Conservation (phyloP, 2,329 filamentous ascomycete species). For the Nemania serpens region DNA sequence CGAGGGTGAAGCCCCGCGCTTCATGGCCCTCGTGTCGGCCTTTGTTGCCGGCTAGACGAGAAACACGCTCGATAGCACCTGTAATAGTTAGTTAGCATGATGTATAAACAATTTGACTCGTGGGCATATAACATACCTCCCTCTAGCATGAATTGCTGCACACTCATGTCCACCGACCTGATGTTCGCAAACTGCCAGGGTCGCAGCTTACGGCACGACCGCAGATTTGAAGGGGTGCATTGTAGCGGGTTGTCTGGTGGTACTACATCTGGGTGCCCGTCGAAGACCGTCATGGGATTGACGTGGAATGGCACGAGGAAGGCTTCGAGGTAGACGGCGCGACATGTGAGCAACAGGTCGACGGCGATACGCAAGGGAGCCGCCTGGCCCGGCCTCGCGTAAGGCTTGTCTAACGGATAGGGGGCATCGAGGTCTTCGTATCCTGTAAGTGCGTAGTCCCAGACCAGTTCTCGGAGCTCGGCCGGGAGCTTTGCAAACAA, state of each 20-base stretch:
- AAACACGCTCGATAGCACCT: slow-evolving; percentile 34
- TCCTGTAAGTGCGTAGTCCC: slow-evolving; percentile 33
- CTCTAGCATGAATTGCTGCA: slow-evolving; percentile 35
- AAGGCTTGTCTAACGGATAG: slow-evolving; percentile 26
- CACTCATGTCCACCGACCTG: slow-evolving; percentile 33
- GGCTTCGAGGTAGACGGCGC: slow-evolving; percentile 37
- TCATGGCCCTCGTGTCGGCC: slow-evolving; percentile 32
- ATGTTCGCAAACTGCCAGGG: slow-evolving; percentile 39
- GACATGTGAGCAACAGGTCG: slow-evolving; percentile 35
- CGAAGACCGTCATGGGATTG: slow-evolving; percentile 34
- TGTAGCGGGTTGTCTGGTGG: slow-evolving; percentile 27
- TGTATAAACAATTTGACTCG: not conserved
- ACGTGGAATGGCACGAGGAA: slow-evolving; percentile 37
- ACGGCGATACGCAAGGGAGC: slow-evolving; percentile 33
- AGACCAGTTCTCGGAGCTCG: slow-evolving; percentile 37
- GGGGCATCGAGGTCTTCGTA: slow-evolving; percentile 31
- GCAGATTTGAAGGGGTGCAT: slow-evolving; percentile 19
- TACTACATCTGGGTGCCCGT: slow-evolving; percentile 30
- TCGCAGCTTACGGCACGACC: slow-evolving; percentile 26
- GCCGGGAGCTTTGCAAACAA: slow-evolving; percentile 34
- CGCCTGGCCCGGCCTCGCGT: slow-evolving; percentile 34
- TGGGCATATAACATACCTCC: slow-evolving; percentile 29
- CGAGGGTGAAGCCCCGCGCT: slow-evolving; percentile 23
- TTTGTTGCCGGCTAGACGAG: slow-evolving; percentile 32
- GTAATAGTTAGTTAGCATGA: not conserved